Conservation (phyloP, 2,329 filamentous ascomycete species). For the Zalaria obscura region DNA sequence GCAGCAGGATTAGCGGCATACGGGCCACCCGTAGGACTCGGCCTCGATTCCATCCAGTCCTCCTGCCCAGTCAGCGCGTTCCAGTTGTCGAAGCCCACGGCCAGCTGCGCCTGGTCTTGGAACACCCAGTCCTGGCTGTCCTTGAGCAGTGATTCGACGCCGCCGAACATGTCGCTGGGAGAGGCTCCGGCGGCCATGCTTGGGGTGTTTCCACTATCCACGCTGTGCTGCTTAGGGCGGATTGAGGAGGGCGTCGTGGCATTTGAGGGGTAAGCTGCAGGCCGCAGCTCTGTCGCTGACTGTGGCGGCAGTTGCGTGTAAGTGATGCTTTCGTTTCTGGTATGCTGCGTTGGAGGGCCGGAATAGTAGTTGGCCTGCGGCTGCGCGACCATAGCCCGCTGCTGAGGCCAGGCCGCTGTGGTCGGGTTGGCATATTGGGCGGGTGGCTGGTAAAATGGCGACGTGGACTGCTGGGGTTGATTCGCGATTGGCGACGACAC, state of each 20-base stretch:
- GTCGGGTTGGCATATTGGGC: constrained; percentile 1
- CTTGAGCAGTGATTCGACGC: constrained; percentile 44
- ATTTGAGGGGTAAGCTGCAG: constrained; percentile 1
- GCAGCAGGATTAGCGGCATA: not conserved
- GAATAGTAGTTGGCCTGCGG: not conserved
- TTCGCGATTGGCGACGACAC: constrained; percentile 37
- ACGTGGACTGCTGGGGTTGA: constrained; percentile 1
- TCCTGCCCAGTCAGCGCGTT: constrained; percentile 5
- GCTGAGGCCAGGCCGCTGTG: not conserved
- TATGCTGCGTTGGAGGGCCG: constrained; percentile 7
- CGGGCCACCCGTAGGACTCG: not conserved
- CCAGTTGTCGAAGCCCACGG: constrained; percentile 51
- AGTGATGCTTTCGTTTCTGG: constrained; percentile 1
- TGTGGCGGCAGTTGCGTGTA: constrained; percentile 3
- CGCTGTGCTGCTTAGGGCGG: constrained; percentile 5
- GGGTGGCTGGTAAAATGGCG: not conserved
- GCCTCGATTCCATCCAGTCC: not conserved
- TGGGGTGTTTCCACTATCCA: constrained; percentile 10
- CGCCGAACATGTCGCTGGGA: constrained; percentile 42
- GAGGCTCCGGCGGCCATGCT: constrained; percentile 17
- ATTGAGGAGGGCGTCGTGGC: constrained; percentile 1
- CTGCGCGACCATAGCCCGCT: constrained; percentile 1
- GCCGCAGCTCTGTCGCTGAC: constrained; percentile 1
- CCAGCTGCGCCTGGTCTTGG: constrained; percentile 46
- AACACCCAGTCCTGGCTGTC: constrained; percentile 46